These are phyloP conservation scores for Pezicula carpinea DNA, from an alignment of 2,329 filamentous ascomycete species.

Conservation along the genomic window DNA sequence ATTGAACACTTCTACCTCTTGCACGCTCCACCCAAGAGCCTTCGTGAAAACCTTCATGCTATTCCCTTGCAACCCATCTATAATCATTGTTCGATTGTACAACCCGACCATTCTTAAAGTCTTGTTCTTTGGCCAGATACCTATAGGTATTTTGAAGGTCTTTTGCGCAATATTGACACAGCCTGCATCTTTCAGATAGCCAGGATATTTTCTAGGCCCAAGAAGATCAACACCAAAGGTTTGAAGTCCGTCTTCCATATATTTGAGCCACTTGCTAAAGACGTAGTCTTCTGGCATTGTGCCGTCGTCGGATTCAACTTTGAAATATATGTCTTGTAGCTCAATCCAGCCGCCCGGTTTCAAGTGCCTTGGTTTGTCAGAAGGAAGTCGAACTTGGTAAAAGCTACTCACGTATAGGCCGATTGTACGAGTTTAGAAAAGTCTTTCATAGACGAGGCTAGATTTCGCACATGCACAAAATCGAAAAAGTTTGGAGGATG, in stretches of 20 bases:
- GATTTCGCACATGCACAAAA: slow-evolving; percentile 11
- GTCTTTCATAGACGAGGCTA: slow-evolving; percentile 5
- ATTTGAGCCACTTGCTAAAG: background rate
- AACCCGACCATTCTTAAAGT: slow-evolving; percentile 20
- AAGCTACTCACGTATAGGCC: slow-evolving; percentile 3
- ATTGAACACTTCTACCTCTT: background rate
- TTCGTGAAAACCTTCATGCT: background rate
- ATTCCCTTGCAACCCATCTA: slow-evolving; percentile 4
- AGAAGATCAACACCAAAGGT: slow-evolving; percentile 8
- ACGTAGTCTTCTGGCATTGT: slow-evolving; percentile 6
- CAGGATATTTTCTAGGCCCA: background rate
- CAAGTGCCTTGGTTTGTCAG: background rate
- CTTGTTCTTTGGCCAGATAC: slow-evolving; percentile 44
- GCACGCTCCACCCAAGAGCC: background rate
- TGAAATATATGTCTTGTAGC: slow-evolving; percentile 4
- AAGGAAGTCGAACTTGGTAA: background rate
- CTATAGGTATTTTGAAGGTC: slow-evolving; percentile 49
- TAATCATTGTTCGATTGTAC: slow-evolving; percentile 8
- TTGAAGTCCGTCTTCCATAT: slow-evolving; percentile 5
- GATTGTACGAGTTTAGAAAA: slow-evolving; percentile 7
- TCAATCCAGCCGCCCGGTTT: slow-evolving; percentile 12
- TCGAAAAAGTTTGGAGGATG: slow-evolving; percentile 26
- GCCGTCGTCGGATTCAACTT: slow-evolving; percentile 5
- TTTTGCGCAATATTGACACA: slow-evolving; percentile 29
- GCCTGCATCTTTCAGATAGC: slow-evolving; percentile 5